Evolutionary conservation across 108 stramenopile species (phyloP).

Genomic region (Skeletonema costatum): DNA sequence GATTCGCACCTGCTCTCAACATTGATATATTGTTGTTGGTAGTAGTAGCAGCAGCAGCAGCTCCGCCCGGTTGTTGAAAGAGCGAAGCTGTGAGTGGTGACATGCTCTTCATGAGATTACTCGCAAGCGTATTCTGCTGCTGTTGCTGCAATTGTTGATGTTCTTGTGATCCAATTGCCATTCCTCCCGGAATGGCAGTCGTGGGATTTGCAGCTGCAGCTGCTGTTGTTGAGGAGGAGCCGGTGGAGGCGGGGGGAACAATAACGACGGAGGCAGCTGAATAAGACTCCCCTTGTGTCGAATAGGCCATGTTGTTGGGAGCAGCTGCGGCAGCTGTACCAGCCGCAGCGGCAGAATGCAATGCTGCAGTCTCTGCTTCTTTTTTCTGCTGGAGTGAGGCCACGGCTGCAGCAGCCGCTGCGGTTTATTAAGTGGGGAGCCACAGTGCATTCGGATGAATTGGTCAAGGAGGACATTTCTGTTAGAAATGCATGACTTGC

Average conservation of each 20-base stretch:
- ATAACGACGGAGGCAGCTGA: background rate
- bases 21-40: background rate
- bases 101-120: background rate
- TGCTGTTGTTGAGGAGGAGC: background rate
- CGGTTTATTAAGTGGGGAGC: background rate
- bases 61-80: background rate
- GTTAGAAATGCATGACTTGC: background rate
- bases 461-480: background rate
- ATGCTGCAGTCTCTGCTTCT: slow-evolving; percentile 12
- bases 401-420: slow-evolving; percentile 2
- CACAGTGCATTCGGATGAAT: slow-evolving; percentile 5
- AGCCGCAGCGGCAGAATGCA: slow-evolving; percentile 10
- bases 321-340: slow-evolving; percentile 14
- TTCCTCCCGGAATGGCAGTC: background rate
- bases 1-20: background rate
- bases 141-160: slow-evolving; percentile 25
- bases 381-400: slow-evolving; percentile 1
- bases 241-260: background rate
- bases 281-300: background rate
- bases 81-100: background rate
- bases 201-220: background rate
- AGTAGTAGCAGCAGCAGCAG: background rate
- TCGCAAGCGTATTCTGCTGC: background rate
- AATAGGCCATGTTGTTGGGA: slow-evolving; percentile 4
- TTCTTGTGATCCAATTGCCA: slow-evolving; percentile 32